These are phyloP conservation scores for Ajuga chamaepitys DNA, from an alignment of 257 asterid genomes.

Conservation along the genomic window DNA sequence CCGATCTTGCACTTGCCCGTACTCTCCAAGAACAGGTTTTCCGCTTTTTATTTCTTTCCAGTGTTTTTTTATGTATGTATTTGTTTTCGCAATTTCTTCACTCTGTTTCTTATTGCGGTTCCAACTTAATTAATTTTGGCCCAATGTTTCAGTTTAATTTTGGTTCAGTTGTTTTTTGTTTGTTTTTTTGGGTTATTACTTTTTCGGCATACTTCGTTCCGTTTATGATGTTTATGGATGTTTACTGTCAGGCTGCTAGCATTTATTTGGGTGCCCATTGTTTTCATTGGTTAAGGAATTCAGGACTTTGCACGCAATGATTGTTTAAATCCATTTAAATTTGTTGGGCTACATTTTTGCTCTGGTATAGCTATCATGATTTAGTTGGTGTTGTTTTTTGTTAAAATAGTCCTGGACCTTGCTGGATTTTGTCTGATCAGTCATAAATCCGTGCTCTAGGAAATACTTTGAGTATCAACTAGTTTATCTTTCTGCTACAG, in stretches of 20 bases:
- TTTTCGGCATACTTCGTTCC: no score
- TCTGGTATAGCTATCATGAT: not conserved
- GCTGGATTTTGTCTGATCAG: not conserved
- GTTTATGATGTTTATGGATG: no score
- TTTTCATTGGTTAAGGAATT: no score
- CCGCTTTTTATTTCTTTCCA: not conserved
- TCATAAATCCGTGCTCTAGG: not conserved
- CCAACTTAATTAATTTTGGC: not conserved
- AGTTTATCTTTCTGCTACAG: conserved; percentile 21
- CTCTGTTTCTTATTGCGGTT: not conserved
- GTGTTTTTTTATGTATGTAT: not conserved
- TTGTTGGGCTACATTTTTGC: not conserved
- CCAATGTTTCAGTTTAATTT: not conserved
- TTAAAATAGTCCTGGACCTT: not conserved
- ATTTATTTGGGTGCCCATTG: no score
- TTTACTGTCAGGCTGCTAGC: no score
- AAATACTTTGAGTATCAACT: not conserved
- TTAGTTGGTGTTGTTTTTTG: not conserved
- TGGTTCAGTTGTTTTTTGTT: not conserved
- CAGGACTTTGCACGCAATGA: not conserved
- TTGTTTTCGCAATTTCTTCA: not conserved
- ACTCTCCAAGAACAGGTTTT: conserved; percentile 82
- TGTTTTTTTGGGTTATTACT: no score
- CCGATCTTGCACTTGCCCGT: conserved; percentile 91
- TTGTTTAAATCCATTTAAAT: not conserved